Evolutionary conservation across 257 asterid genomes (phyloP).

Genomic region (Solanum pennellii): DNA sequence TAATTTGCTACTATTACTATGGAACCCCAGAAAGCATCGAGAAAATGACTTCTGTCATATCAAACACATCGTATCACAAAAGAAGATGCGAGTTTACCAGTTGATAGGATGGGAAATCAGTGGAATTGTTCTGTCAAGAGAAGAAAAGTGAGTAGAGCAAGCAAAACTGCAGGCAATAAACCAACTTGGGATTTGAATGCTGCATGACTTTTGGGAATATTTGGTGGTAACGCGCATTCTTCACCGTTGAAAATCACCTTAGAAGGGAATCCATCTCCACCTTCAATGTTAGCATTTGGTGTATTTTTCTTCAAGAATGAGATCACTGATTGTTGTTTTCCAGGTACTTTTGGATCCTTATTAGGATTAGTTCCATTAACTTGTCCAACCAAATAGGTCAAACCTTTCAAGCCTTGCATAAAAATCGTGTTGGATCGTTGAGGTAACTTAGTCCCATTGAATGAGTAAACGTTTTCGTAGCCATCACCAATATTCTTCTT

Average conservation of each 20-base stretch:
- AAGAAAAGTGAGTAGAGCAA: slow-evolving; percentile 29
- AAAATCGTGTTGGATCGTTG: slow-evolving; percentile 32
- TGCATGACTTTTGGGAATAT: slow-evolving; percentile 24
- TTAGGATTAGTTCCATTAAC: slow-evolving; percentile 66
- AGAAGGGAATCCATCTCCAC: slow-evolving; percentile 87
- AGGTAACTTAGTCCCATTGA: slow-evolving; percentile 52
- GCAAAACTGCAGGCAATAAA: slow-evolving; percentile 17
- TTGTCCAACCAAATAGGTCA: slow-evolving; percentile 67
- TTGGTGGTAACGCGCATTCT: slow-evolving; percentile 70
- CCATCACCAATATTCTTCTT: slow-evolving; percentile 40
- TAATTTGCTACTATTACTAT: background rate
- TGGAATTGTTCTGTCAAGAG: slow-evolving; percentile 22
- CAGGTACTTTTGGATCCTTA: slow-evolving; percentile 62
- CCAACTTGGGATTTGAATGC: slow-evolving; percentile 8
- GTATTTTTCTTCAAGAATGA: slow-evolving; percentile 56
- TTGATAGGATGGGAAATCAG: slow-evolving; percentile 8
- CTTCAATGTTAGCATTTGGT: slow-evolving; percentile 13
- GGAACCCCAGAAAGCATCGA: background rate
- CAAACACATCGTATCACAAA: background rate
- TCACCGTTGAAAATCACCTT: slow-evolving; percentile 77
- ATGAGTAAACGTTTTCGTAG: slow-evolving; percentile 59
- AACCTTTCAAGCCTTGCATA: slow-evolving; percentile 83
- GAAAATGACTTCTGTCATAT: background rate
- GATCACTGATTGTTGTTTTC: slow-evolving; percentile 82
- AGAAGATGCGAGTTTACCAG: background rate